A percentile compares a stretch with the other conserved stretches of the same genome.
Conservation (phyloP, 352 stramenopile genomes). For the Phytopythium boreale region DNA sequence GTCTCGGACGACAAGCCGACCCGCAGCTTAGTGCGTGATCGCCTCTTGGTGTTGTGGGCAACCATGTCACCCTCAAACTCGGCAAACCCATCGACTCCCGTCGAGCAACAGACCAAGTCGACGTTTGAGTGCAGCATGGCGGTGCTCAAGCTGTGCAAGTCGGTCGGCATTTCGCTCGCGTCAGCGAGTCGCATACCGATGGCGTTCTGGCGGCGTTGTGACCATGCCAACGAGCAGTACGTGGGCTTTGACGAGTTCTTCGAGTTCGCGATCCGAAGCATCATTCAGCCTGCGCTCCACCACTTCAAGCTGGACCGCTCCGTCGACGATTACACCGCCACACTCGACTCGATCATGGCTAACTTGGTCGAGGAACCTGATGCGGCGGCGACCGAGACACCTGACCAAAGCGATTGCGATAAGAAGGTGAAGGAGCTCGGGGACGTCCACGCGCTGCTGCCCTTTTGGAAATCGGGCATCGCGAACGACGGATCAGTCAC, state of each 20-base stretch:
- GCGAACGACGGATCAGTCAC: neutral
- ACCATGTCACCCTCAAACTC: constrained; percentile 21
- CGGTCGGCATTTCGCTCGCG: constrained; percentile 38
- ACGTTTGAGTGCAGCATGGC: constrained; percentile 53
- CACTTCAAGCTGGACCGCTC: constrained; percentile 48
- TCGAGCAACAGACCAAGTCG: constrained; percentile 21
- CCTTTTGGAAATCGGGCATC: constrained; percentile 37
- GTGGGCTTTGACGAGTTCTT: constrained; percentile 55
- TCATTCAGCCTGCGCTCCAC: constrained; percentile 46
- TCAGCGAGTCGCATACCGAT: constrained; percentile 12
- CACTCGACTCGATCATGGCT: constrained; percentile 38
- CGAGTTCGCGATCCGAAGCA: constrained; percentile 33
- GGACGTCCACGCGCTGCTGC: constrained; percentile 43
- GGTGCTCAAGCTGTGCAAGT: constrained; percentile 58
- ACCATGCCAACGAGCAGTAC: constrained; percentile 10
- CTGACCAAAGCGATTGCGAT: neutral
- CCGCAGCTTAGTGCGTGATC: constrained; percentile 25
- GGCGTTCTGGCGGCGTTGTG: constrained; percentile 17
- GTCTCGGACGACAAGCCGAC: constrained; percentile 29
- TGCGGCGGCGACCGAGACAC: neutral
- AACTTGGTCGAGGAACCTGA: constrained; percentile 23
- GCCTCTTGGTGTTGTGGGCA: constrained; percentile 38
- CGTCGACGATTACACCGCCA: constrained; percentile 36
- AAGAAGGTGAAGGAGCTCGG: constrained; percentile 33
- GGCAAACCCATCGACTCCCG: neutral